A percentile compares a stretch with the other conserved stretches of the same genome.
These are phyloP conservation scores for Aspergillus glaucus DNA, from an alignment of 2,329 filamentous ascomycete species.

Conservation along the genomic window DNA sequence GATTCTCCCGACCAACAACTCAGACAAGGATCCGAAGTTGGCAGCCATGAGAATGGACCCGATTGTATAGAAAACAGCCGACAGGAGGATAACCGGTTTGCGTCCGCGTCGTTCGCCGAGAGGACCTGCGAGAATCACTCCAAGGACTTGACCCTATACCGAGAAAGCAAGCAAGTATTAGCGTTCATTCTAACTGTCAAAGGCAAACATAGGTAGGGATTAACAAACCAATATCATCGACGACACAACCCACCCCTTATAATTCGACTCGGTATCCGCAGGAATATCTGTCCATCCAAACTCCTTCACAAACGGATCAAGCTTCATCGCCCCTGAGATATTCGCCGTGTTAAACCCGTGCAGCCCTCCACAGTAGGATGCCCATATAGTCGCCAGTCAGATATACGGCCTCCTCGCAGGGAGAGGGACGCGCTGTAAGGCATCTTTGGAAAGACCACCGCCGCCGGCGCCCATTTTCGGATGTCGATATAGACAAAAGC, in stretches of 20 bases:
- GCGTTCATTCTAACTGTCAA: neutral
- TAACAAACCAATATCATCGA: conserved; percentile 14
- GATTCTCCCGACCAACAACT: conserved; percentile 12
- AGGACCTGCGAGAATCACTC: conserved; percentile 12
- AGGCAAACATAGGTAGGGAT: neutral
- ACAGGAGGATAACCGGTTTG: conserved; percentile 10
- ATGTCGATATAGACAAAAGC: neutral
- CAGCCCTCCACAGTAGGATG: conserved; percentile 14
- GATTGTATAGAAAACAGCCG: conserved; percentile 12
- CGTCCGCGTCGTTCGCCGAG: conserved; percentile 15
- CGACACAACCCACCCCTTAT: conserved; percentile 15
- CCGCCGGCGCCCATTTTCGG: conserved; percentile 10
- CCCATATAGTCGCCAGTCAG: conserved; percentile 15
- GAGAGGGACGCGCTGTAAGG: conserved; percentile 10
- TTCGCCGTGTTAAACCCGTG: conserved; percentile 20
- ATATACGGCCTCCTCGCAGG: conserved; percentile 10
- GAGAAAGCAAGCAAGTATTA: neutral
- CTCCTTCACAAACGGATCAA: conserved; percentile 12
- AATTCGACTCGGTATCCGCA: conserved; percentile 5
- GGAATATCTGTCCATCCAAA: conserved; percentile 12
- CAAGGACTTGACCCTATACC: conserved; percentile 11
- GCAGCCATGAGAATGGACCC: conserved; percentile 15
- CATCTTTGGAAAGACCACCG: conserved; percentile 11
- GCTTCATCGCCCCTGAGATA: conserved; percentile 17
- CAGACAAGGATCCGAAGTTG: conserved; percentile 12